A percentile compares a stretch with the other conserved stretches of the same genome.
These are phyloP conservation scores for Penicillium sp. DNA, from an alignment of 2,329 filamentous ascomycete species.

Conservation along the genomic window DNA sequence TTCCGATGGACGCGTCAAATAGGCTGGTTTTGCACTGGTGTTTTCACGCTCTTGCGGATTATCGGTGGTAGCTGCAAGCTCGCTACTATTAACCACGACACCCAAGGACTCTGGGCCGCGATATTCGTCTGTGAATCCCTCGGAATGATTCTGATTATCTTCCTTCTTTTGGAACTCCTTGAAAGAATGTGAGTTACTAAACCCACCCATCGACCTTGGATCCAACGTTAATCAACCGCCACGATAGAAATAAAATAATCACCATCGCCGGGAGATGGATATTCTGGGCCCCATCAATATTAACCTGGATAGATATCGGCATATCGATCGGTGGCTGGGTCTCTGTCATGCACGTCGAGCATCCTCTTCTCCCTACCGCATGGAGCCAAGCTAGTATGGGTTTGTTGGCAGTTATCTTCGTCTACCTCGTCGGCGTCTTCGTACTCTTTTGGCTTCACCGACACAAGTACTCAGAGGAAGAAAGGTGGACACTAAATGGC, in stretches of 20 bases:
- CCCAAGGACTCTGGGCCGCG: slow-evolving; percentile 15
- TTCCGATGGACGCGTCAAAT: slow-evolving; percentile 14
- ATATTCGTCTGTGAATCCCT: slow-evolving; percentile 25
- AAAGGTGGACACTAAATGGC: slow-evolving; percentile 9
- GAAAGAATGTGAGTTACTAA: slow-evolving; percentile 14
- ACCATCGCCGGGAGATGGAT: slow-evolving; percentile 3
- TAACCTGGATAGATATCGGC: slow-evolving; percentile 23
- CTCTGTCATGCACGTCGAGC: slow-evolving; percentile 16
- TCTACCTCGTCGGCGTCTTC: slow-evolving; percentile 17
- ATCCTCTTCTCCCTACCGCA: slow-evolving; percentile 13
- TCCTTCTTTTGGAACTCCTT: slow-evolving; percentile 19
- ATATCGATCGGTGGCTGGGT: slow-evolving; percentile 23
- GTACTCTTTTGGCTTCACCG: slow-evolving; percentile 12
- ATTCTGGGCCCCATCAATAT: slow-evolving; percentile 17
- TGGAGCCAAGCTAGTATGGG: slow-evolving; percentile 19
- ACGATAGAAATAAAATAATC: slow-evolving; percentile 15
- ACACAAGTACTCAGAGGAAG: slow-evolving; percentile 3
- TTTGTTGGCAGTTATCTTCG: slow-evolving; percentile 15
- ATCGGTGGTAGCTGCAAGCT: slow-evolving; percentile 21
- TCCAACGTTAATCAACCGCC: not conserved
- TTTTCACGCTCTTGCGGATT: slow-evolving; percentile 16
- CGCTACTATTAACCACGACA: slow-evolving; percentile 15
- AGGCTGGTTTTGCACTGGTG: slow-evolving; percentile 20
- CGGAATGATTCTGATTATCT: slow-evolving; percentile 21
- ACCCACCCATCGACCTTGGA: not conserved